A percentile compares a stretch with the other conserved stretches of the same genome.
These are phyloP conservation scores for Pholiota microspora DNA, from an alignment of 768 basidiomycete genomes.

Conservation along the genomic window DNA sequence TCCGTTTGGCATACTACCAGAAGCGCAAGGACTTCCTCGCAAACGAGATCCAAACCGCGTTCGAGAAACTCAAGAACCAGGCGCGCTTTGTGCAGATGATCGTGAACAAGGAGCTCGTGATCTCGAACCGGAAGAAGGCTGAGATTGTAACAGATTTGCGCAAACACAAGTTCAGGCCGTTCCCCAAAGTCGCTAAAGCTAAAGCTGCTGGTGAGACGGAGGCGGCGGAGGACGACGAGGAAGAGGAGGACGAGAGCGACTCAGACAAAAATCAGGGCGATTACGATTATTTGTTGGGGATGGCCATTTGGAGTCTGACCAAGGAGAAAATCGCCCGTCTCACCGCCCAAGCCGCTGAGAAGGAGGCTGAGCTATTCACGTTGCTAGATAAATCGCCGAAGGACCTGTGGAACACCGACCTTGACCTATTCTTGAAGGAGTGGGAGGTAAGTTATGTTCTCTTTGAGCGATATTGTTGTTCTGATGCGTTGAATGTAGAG, in stretches of 20 bases:
- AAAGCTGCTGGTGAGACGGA: constrained; percentile 66
- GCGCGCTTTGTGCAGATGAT: constrained; percentile 98
- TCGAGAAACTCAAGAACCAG: constrained; percentile 90
- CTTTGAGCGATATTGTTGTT: neutral
- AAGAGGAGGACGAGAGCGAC: constrained; percentile 44
- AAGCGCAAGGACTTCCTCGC: constrained; percentile 93
- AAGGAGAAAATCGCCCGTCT: constrained; percentile 93
- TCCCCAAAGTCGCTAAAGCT: constrained; percentile 76
- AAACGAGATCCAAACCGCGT: constrained; percentile 72
- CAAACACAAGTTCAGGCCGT: constrained; percentile 82
- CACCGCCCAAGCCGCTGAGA: constrained; percentile 72
- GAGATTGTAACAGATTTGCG: constrained; percentile 86
- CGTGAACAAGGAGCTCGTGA: constrained; percentile 73
- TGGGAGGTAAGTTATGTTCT: constrained; percentile 86
- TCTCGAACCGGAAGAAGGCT: constrained; percentile 85
- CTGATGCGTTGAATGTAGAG: constrained; percentile 23
- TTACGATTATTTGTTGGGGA: constrained; percentile 91
- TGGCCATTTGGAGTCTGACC: constrained; percentile 95
- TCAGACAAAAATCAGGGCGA: constrained; percentile 44
- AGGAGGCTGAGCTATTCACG: constrained; percentile 76
- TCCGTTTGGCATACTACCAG: constrained; percentile 88
- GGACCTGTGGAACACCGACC: constrained; percentile 86
- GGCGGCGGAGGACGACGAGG: constrained; percentile 47
- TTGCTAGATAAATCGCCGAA: constrained; percentile 78
- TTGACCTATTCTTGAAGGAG: constrained; percentile 77